Evolutionary conservation across 2,329 filamentous ascomycete genomes (phyloP).

Genomic region (Thelonectria blattea): DNA sequence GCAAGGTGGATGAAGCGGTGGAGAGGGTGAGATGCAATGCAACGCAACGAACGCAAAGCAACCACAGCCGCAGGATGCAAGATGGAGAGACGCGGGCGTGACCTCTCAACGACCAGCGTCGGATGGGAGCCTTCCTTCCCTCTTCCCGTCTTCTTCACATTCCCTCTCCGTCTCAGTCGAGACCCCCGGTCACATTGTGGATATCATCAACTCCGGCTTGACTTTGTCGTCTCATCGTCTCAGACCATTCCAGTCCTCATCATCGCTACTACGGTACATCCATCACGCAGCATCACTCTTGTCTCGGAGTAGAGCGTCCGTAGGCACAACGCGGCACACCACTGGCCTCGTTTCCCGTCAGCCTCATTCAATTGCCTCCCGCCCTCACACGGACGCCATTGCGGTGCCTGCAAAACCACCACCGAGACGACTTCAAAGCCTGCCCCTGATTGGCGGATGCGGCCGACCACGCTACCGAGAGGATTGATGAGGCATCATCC

Average conservation of each 20-base stretch:
- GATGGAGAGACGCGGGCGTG: slow-evolving; percentile 11
- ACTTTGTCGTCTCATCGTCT: no score
- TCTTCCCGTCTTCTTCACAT: no score
- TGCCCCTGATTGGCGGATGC: slow-evolving; percentile 30
- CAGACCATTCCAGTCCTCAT: no score
- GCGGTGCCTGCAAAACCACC: slow-evolving; percentile 14
- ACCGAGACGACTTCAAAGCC: slow-evolving; percentile 23
- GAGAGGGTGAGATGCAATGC: slow-evolving; percentile 6
- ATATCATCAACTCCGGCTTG: no score
- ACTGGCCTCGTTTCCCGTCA: not conserved
- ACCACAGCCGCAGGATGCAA: slow-evolving; percentile 19
- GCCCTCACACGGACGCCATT: slow-evolving; percentile 18
- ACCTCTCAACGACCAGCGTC: slow-evolving; percentile 22
- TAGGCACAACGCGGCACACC: no score
- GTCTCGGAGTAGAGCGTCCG: no score
- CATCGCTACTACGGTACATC: no score
- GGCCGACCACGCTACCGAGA: not conserved
- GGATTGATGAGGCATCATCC: slow-evolving; percentile 14
- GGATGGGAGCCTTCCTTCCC: not conserved
- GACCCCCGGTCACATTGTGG: no score
- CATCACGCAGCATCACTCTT: no score
- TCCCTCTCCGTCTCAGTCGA: no score
- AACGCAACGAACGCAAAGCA: slow-evolving; percentile 16
- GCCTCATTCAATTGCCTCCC: slow-evolving; percentile 19
- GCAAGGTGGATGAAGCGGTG: not conserved